Evolutionary conservation across 1,284 basidiomycete species (phyloP).

Genomic region (Irpex rosettiformis): DNA sequence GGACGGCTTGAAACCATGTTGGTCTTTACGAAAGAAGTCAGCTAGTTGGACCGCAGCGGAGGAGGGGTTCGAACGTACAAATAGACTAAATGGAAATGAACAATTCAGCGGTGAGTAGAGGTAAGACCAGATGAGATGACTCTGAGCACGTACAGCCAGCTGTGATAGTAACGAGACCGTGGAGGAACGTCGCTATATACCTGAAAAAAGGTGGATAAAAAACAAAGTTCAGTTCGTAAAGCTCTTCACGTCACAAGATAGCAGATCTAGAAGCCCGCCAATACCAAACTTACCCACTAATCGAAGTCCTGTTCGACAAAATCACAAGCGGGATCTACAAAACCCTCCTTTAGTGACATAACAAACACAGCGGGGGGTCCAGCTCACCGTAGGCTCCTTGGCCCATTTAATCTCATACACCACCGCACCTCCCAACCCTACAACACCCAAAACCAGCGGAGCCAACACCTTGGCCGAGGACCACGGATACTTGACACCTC

Average conservation of each 20-base stretch:
- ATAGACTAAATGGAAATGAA: slow-evolving; percentile 10
- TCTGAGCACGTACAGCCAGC: slow-evolving; percentile 22
- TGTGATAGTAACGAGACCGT: slow-evolving; percentile 25
- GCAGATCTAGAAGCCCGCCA: neutral
- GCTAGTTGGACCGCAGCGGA: neutral
- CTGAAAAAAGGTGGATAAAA: too few relatives aligned
- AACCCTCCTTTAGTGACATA: neutral
- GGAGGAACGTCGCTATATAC: slow-evolving; percentile 27
- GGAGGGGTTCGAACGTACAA: slow-evolving; percentile 1
- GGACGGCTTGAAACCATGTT: slow-evolving; percentile 20
- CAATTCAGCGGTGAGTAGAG: too few relatives aligned
- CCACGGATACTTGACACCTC: slow-evolving; percentile 31
- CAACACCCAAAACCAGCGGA: slow-evolving; percentile 25
- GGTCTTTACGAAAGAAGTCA: slow-evolving; percentile 11
- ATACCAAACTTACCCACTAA: slow-evolving; percentile 26
- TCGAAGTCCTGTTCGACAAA: slow-evolving; percentile 28
- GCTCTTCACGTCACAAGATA: neutral
- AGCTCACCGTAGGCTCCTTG: slow-evolving; percentile 23
- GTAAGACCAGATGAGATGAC: too few relatives aligned
- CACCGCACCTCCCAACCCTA: slow-evolving; percentile 23
- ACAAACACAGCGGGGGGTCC: neutral
- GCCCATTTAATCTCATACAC: slow-evolving; percentile 27
- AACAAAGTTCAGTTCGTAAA: neutral
- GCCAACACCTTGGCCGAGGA: slow-evolving; percentile 25
- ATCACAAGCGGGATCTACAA: slow-evolving; percentile 26